A percentile compares a stretch with the other conserved stretches of the same genome.
Conservation (phyloP, 345 rosid genomes). For the Populus ilicifolia region DNA sequence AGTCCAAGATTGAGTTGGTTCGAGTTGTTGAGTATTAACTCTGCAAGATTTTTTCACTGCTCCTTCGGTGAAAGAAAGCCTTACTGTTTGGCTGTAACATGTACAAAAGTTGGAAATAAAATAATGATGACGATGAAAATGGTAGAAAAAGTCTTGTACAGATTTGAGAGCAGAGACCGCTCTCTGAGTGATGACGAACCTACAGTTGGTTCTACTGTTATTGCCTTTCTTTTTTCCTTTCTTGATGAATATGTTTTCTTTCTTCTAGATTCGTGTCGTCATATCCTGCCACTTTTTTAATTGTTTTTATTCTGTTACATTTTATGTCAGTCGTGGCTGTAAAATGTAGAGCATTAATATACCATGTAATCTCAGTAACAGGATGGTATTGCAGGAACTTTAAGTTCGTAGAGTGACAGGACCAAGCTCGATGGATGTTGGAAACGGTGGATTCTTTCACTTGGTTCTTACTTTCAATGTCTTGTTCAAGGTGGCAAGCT, state of each 20-base stretch:
- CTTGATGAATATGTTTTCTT: not conserved
- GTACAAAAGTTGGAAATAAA: not conserved
- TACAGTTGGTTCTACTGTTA: not conserved
- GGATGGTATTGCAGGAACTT: not conserved
- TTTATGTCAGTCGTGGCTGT: not conserved
- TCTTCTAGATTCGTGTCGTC: not conserved
- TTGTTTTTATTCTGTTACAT: too few relatives aligned
- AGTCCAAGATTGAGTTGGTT: not conserved
- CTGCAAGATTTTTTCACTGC: not conserved
- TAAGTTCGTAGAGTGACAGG: not conserved
- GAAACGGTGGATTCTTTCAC: not conserved
- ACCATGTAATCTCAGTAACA: not conserved
- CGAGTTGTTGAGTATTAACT: not conserved
- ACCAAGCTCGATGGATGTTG: not conserved
- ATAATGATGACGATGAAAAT: not conserved
- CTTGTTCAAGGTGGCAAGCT: not conserved
- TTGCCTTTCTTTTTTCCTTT: not conserved
- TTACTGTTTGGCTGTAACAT: not conserved
- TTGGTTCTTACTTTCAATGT: not conserved
- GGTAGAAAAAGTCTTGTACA: not conserved
- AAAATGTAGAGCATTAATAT: not conserved
- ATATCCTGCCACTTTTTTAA: too few relatives aligned
- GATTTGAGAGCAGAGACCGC: not conserved
- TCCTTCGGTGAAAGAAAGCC: not conserved
- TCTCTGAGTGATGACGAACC: not conserved